phyloP scores from a whole-genome alignment of 169 alveolate species.

The Plasmodium gallinaceum region DNA sequence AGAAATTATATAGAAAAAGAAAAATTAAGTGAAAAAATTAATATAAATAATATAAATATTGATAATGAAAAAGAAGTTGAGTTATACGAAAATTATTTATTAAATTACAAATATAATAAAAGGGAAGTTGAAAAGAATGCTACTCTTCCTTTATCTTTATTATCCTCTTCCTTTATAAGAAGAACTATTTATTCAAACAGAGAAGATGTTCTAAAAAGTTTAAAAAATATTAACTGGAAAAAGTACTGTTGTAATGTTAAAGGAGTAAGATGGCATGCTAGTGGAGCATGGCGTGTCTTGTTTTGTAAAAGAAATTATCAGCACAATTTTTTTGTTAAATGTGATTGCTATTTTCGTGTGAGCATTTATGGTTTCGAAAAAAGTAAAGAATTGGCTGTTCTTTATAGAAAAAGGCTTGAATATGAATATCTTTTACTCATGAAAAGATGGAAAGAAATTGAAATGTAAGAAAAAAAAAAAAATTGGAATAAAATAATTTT shows the following conservation, averaged over 20 bases:
- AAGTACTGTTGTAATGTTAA: conserved; percentile 86
- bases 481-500: conserved; percentile 10
- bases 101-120: conserved; percentile 71
- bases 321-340: conserved; percentile 90
- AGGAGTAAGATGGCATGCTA: conserved; percentile 93
- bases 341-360: conserved; percentile 87
- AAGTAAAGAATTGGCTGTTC: conserved; percentile 88
- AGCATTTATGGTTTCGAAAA: conserved; percentile 86
- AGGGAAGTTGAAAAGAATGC: conserved; percentile 69
- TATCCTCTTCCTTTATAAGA: conserved; percentile 85
- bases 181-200: conserved; percentile 86
- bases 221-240: conserved; percentile 88
- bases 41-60: conserved; percentile 59
- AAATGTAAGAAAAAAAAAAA: conserved; percentile 66
- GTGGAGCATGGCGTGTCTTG: conserved; percentile 92
- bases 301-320: conserved; percentile 87
- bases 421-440: conserved; percentile 87
- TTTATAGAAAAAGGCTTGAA: conserved; percentile 88
- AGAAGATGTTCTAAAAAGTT: conserved; percentile 85
- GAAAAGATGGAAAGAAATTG: conserved; percentile 86
- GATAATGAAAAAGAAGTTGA: conserved; percentile 74
- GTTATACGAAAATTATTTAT: conserved; percentile 69
- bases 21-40: conserved; percentile 49
- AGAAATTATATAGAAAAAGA: conserved; percentile 51
- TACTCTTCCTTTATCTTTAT: conserved; percentile 87